Conservation (phyloP, 2,329 filamentous ascomycete genomes). For the Tolypocladium pustulatum region DNA sequence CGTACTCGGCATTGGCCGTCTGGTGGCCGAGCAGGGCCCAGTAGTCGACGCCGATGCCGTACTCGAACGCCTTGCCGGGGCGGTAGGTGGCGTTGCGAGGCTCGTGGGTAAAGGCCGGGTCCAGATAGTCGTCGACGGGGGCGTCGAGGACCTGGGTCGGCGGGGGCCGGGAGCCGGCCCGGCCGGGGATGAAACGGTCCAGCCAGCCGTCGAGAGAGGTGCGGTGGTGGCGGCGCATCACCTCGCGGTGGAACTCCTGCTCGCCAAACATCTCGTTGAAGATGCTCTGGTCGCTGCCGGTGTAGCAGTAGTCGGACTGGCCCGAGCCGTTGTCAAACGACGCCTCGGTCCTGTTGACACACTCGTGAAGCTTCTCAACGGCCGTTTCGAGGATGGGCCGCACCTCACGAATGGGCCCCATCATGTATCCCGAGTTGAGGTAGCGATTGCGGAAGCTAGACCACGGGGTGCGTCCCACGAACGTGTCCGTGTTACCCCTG, state of each 20-base stretch:
- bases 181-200: constrained; percentile 9
- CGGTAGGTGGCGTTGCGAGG: constrained; percentile 8
- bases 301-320: constrained; percentile 9
- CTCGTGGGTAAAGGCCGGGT: constrained; percentile 14
- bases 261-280: constrained; percentile 18
- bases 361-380: constrained; percentile 10
- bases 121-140: constrained; percentile 10
- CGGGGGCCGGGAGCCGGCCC: constrained; percentile 11
- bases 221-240: constrained; percentile 16
- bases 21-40: constrained; percentile 15
- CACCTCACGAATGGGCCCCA: constrained; percentile 14
- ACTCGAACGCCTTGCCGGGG: constrained; percentile 11
- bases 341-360: constrained; percentile 3
- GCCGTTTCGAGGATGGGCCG: constrained; percentile 13
- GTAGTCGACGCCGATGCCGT: constrained; percentile 17
- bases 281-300: constrained; percentile 17
- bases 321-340: constrained; percentile 7
- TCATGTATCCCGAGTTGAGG: constrained; percentile 14
- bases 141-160: constrained; percentile 6
- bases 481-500: constrained; percentile 12
- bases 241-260: constrained; percentile 18
- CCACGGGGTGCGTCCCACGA: constrained; percentile 6
- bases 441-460: constrained; percentile 14
- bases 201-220: constrained; percentile 8
- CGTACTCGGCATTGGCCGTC: constrained; percentile 12